Evolutionary conservation across 345 rosid species (phyloP).

Genomic region (Noccaea caerulescens): DNA sequence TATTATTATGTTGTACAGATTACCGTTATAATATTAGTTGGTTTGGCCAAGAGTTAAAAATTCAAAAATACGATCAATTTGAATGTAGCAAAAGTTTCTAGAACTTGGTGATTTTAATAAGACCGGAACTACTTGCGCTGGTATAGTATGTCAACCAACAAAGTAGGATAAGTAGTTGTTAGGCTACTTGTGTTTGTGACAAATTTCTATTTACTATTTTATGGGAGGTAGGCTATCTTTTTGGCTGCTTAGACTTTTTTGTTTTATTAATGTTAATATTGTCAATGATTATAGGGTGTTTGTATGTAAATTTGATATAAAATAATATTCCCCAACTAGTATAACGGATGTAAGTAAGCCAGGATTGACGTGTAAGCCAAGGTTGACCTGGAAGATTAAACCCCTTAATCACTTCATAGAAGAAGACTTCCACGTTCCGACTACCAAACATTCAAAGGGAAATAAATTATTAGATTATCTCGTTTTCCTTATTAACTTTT

Average conservation of each 20-base stretch:
- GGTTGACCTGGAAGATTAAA: conserved; percentile 35
- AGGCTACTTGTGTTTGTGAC: conserved; percentile 36
- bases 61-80: not conserved
- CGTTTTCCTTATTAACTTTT: not conserved
- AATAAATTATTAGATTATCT: not conserved
- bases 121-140: not conserved
- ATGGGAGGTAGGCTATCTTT: conserved; percentile 20
- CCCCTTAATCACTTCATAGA: conserved; percentile 25
- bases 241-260: conserved; percentile 17
- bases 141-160: conserved; percentile 24
- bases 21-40: no score
- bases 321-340: conserved; percentile 15
- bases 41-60: not conserved
- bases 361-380: conserved; percentile 36
- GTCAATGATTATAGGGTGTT: conserved; percentile 15
- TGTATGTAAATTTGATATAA: not conserved
- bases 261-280: not conserved
- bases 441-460: conserved; percentile 23
- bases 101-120: conserved; percentile 9
- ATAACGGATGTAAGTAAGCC: conserved; percentile 1
- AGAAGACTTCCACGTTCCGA: not conserved
- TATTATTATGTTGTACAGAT: not conserved
- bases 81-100: conserved; percentile 15
- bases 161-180: conserved; percentile 36
- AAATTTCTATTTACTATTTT: conserved; percentile 6